Base-by-base conservation (phyloP, 768 basidiomycete genomes). In the Pisolithus sp. region DNA sequence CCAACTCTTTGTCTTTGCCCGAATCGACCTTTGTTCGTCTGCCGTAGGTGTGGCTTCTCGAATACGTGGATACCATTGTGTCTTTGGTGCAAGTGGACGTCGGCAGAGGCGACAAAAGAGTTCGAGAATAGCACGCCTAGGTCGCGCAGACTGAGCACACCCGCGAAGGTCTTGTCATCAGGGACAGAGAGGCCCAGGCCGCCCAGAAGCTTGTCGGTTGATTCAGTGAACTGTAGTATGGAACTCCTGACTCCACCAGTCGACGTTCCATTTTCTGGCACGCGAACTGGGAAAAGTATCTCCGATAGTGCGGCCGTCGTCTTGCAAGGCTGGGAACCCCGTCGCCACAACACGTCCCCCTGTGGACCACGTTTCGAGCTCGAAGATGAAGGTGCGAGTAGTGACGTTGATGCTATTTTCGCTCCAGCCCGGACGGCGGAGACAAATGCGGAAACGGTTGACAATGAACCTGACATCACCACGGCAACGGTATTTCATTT, bases 81-180 rank as follows among this genome's bases (percentile, higher is more conserved):
- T 65, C 60, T 78, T 17, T 78, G 76, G 75, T 77, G 77, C 59
- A 62, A 69, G 55, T 78, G 76, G 76, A 69, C 73, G 5, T 77
- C 74, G 23, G 59, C 66, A 17, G 70, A 64, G 48, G 71, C 75
- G 5, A 66, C 67, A 54, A 68, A 61, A 48, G 67, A 65, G 43
- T 75, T 73, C 55, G 72, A 76, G 55, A 53, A 61, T 21, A 71
- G 63, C 40, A 64, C 66, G 52, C 70, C 74, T 34, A 69, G 75
- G 18, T 58, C 68, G 26, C 66, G 66, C 46, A 53, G 66, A 50
- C 50, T 68, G 46, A 68, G 66, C 36, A 68, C 66, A 15, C 63
- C 65, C 0, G 49, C 60, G 13, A 60, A 57, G 46, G 20, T 47
- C 18, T 49, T 5, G 12, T 2, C 41, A 28, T 26, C 55, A 28